A percentile compares a stretch with the other conserved stretches of the same genome.
Conservation (phyloP, 345 rosid species). For the Acer saccharum region DNA sequence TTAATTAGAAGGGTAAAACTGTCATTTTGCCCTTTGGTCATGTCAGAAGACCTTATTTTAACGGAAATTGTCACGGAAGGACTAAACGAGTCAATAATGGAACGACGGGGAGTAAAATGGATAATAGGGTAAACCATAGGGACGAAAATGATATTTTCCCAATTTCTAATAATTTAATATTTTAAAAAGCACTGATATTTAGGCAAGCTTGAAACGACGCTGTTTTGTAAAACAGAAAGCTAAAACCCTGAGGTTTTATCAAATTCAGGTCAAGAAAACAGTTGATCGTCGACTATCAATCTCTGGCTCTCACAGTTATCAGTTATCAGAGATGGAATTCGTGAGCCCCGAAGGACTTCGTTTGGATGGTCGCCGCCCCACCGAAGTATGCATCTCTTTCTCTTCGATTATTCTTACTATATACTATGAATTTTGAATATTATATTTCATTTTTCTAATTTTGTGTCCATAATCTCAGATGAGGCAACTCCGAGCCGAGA, state of each 20-base stretch:
- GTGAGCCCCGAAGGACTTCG: slow-evolving; percentile 91
- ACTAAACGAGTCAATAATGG: too few relatives aligned
- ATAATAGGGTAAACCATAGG: too few relatives aligned
- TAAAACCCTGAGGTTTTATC: slow-evolving; percentile 13
- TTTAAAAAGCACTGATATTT: too few relatives aligned
- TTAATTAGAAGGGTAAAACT: too few relatives aligned
- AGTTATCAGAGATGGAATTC: slow-evolving; percentile 53
- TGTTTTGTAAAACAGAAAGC: neutral
- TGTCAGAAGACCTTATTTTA: too few relatives aligned
- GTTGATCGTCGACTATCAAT: neutral
- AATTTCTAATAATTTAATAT: too few relatives aligned
- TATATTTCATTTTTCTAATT: neutral
- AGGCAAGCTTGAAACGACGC: neutral
- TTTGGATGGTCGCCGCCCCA: slow-evolving; percentile 81
- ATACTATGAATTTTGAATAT: neutral
- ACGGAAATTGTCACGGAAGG: too few relatives aligned
- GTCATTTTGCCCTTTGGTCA: too few relatives aligned
- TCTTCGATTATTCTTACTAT: neutral
- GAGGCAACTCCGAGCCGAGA: slow-evolving; percentile 90
- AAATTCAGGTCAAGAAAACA: neutral
- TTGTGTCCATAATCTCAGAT: slow-evolving; percentile 45
- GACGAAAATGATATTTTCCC: too few relatives aligned
- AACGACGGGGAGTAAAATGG: too few relatives aligned
- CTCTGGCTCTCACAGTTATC: neutral
- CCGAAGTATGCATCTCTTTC: slow-evolving; percentile 48